Evolutionary conservation across 2,329 filamentous ascomycete species (phyloP), one percentile per base, ranked within the genome.

Genomic region (Colletotrichum magnum): DNA sequence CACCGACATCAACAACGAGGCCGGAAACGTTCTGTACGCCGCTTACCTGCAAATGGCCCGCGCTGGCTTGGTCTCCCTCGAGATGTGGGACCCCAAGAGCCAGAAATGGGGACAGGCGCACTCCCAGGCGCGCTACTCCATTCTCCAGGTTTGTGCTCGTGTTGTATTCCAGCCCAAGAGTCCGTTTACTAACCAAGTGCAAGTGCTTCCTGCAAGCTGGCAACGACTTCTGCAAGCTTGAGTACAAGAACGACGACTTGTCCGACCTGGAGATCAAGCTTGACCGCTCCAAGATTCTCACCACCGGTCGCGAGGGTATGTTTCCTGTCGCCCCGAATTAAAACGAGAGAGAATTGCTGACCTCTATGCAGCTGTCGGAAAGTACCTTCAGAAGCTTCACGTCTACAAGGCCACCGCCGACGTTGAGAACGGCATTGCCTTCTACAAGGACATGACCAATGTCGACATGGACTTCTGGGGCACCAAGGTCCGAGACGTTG

Each of bases 1-100:
- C 18, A 81, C 86, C 59, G 87, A 97, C 75, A 91, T 97, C 73
- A 83, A 93, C 72, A 87, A 89, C 69, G 89, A 93, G 76, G 94
- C 94, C 10, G 95, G 94, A 51, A 93, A 97, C 76, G 90, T 99
- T 6, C 88, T 98, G 7, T 98, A 95, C 76, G 90, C 91, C 0
- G 91, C 93, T 2, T 99, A 98, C 79, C 88, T 99, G 10, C 90
- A 91, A 73, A 98, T 99, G 95, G 96, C 96, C 15, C 90, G 95
- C 45, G 94, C 94, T n/a, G 96, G 96, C 70, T 86, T 99, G 52
- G 89, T 91, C 6, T 93, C 95, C 1, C 87, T 98, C 24, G 95
- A 98, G 79, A 94, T 96, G 86, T 98, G 94, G 94, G 94, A 98
- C 76, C 94, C 94, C 6, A 95, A 95, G 83, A 91, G 88, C 74